These are phyloP conservation scores for Mortierella sp. DNA, from an alignment of 371 early-diverging fungal genomes.

Conservation along the genomic window DNA sequence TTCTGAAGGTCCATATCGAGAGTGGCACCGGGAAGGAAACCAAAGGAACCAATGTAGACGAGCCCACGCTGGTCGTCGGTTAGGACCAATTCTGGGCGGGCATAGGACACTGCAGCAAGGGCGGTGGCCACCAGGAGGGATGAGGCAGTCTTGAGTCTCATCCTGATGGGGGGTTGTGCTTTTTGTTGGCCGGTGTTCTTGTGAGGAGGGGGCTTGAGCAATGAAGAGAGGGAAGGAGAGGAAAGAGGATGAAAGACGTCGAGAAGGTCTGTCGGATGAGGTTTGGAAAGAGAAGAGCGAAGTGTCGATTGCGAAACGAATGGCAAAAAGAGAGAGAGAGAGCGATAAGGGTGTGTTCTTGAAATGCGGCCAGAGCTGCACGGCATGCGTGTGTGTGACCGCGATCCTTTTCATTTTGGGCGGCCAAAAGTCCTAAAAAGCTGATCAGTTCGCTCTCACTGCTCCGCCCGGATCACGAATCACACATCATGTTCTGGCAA, in stretches of 20 bases:
- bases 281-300: background rate
- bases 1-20: conserved; percentile 59
- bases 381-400: background rate
- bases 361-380: background rate
- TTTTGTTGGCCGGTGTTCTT: background rate
- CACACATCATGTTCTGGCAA: conserved; percentile 26
- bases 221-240: background rate
- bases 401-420: background rate
- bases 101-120: conserved; percentile 28
- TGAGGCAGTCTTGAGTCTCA: conserved; percentile 40
- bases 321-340: background rate
- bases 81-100: conserved; percentile 60
- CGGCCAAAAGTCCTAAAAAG: background rate
- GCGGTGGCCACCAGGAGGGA: conserved; percentile 23
- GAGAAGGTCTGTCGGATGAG: background rate
- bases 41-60: conserved; percentile 64
- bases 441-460: conserved; percentile 9
- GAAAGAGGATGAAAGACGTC: background rate
- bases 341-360: background rate
- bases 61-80: conserved; percentile 60
- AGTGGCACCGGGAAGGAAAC: conserved; percentile 64
- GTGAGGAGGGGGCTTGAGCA: background rate
- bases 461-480: conserved; percentile 5
- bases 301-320: background rate
- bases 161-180: conserved; percentile 9